These are phyloP conservation scores for Pseudozyma pruni DNA, from an alignment of 1,284 basidiomycete species.

Conservation along the genomic window DNA sequence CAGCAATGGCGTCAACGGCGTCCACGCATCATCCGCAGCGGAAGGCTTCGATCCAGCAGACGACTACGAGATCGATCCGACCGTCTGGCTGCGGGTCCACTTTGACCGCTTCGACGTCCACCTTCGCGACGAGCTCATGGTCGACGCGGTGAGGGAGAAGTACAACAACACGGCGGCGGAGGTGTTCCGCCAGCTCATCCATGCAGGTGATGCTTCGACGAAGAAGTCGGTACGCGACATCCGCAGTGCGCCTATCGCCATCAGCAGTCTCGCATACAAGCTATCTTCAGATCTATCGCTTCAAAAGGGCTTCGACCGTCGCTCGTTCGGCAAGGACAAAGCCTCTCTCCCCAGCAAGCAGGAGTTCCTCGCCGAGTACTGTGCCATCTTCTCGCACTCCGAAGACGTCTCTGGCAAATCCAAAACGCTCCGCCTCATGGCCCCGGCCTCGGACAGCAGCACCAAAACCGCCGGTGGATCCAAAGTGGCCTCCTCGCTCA, in stretches of 20 bases:
- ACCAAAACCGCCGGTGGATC: slow-evolving; percentile 52
- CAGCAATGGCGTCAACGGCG: slow-evolving; percentile 34
- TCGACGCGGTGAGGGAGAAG: slow-evolving; percentile 53
- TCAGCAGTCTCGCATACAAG: slow-evolving; percentile 63
- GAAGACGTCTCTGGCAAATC: slow-evolving; percentile 82
- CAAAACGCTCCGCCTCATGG: slow-evolving; percentile 70
- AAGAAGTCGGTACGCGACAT: slow-evolving; percentile 63
- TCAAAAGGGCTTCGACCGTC: slow-evolving; percentile 71
- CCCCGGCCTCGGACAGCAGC: slow-evolving; percentile 53
- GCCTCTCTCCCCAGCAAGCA: slow-evolving; percentile 37
- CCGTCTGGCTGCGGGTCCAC: slow-evolving; percentile 83
- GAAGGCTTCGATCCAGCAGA: slow-evolving; percentile 41
- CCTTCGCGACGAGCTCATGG: slow-evolving; percentile 78
- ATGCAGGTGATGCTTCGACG: slow-evolving; percentile 71
- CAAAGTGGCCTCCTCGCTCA: slow-evolving; percentile 70
- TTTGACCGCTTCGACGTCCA: slow-evolving; percentile 87
- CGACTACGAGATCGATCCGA: slow-evolving; percentile 58
- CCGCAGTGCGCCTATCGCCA: slow-evolving; percentile 53
- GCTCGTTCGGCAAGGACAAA: slow-evolving; percentile 45
- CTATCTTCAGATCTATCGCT: slow-evolving; percentile 66
- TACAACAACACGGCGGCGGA: slow-evolving; percentile 62
- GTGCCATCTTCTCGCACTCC: slow-evolving; percentile 78
- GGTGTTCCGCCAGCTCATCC: slow-evolving; percentile 60
- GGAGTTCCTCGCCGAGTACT: slow-evolving; percentile 72
- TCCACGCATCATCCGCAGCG: slow-evolving; percentile 8